Evolutionary conservation across 257 asterid genomes (phyloP).

Genomic region (Ilex aquifolium): DNA sequence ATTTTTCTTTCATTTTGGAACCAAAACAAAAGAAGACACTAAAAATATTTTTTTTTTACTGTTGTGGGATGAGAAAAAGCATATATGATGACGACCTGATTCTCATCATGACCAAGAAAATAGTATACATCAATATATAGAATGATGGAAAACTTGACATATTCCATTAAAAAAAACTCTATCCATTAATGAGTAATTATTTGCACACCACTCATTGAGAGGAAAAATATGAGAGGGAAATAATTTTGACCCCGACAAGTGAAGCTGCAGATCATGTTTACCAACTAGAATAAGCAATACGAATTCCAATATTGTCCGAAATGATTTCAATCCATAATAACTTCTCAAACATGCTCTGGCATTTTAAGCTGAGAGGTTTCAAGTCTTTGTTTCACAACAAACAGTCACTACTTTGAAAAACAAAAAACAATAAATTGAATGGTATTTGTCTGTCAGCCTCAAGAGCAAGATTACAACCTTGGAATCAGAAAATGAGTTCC

Average conservation of each 20-base stretch:
- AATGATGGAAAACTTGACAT: too few species aligned
- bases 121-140: too few species aligned
- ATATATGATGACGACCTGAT: too few species aligned
- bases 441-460: slow-evolving; percentile 39
- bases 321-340: too few species aligned
- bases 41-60: background rate
- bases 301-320: background rate
- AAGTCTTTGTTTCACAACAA: background rate
- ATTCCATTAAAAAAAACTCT: too few species aligned
- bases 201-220: too few species aligned
- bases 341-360: too few species aligned
- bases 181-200: too few species aligned
- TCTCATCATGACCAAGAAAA: too few species aligned
- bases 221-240: background rate
- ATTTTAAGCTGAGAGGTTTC: background rate
- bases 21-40: background rate
- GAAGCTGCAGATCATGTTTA: background rate
- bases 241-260: background rate
- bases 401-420: background rate
- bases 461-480: slow-evolving; percentile 55
- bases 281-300: background rate
- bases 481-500: slow-evolving; percentile 68
- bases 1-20: background rate
- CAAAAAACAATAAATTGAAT: slow-evolving; percentile 8
- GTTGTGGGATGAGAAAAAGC: background rate